Evolutionary conservation across 352 stramenopile species (phyloP).

Genomic region (Phytopythium chamaehyphon): DNA sequence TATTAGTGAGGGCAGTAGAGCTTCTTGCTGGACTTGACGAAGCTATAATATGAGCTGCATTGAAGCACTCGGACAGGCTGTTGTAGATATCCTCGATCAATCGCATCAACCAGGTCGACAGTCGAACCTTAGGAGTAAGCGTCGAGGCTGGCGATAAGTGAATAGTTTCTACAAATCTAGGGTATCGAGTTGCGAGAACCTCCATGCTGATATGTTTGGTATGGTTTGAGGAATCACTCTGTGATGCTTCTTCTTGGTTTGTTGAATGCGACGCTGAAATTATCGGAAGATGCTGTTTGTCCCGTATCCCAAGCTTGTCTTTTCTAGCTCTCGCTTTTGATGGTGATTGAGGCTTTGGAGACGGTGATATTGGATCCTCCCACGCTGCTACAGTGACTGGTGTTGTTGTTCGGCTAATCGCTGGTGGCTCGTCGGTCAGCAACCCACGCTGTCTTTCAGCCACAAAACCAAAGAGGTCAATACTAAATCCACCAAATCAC

Average conservation of each 20-base stretch:
- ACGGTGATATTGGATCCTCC: not conserved
- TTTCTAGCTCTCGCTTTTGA: not conserved
- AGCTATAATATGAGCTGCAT: not conserved
- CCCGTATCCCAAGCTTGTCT: not conserved
- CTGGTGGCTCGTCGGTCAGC: conserved; percentile 15
- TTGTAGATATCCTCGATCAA: conserved; percentile 71
- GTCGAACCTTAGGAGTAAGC: conserved; percentile 29
- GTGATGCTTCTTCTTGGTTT: conserved; percentile 8
- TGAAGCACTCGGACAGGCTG: conserved; percentile 18
- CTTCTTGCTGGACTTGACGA: conserved; percentile 1
- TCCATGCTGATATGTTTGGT: conserved; percentile 17
- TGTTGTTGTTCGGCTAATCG: not conserved
- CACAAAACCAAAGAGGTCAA: not conserved
- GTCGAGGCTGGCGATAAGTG: conserved; percentile 6
- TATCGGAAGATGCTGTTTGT: not conserved
- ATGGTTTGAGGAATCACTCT: not conserved
- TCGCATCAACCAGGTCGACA: conserved; percentile 58
- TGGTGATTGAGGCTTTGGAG: not conserved
- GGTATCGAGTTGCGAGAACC: conserved; percentile 42
- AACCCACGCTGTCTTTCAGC: conserved; percentile 35
- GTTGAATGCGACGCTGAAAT: not conserved
- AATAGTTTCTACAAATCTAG: conserved; percentile 42
- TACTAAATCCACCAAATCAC: too few relatives aligned
- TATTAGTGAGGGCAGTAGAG: conserved; percentile 1
- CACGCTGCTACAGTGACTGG: not conserved